These are phyloP conservation scores for Debaryomyces hansenii DNA, from an alignment of 805 yeast species.

Conservation along the genomic window DNA sequence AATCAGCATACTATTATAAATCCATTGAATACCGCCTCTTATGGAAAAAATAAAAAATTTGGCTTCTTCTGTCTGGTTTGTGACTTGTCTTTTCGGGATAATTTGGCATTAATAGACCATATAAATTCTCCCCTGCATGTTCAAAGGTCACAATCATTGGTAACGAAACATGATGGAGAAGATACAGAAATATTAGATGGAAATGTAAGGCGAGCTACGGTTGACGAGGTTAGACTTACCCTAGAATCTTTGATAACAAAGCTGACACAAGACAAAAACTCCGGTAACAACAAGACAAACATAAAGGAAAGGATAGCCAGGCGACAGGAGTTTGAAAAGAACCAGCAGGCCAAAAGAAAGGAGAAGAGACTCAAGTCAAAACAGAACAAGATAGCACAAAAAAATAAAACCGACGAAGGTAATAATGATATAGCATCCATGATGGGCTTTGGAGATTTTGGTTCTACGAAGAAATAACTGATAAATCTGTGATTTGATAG, in stretches of 20 bases:
- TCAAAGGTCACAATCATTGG: constrained; percentile 25
- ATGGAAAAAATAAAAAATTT: constrained; percentile 55
- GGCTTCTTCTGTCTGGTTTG: constrained; percentile 88
- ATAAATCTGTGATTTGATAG: no score
- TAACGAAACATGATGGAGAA: constrained; percentile 6
- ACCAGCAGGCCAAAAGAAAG: constrained; percentile 26
- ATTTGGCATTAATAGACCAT: constrained; percentile 79
- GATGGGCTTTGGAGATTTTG: constrained; percentile 67
- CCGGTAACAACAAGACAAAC: constrained; percentile 30
- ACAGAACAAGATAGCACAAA: constrained; percentile 13
- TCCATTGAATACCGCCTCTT: constrained; percentile 14
- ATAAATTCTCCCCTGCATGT: constrained; percentile 72
- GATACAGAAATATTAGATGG: constrained; percentile 25
- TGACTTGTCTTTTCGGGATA: constrained; percentile 78
- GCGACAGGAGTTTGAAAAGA: constrained; percentile 38
- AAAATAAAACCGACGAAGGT: constrained; percentile 9
- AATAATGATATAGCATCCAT: constrained; percentile 27
- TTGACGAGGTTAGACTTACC: constrained; percentile 30
- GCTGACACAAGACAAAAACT: constrained; percentile 43
- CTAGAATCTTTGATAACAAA: constrained; percentile 29
- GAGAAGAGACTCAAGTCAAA: constrained; percentile 21
- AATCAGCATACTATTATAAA: constrained; percentile 34
- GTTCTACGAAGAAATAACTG: constrained; percentile 41
- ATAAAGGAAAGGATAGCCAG: constrained; percentile 41
- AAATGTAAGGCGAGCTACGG: constrained; percentile 36